Conservation (phyloP, 345 rosid species). For the Euphorbia peplus region DNA sequence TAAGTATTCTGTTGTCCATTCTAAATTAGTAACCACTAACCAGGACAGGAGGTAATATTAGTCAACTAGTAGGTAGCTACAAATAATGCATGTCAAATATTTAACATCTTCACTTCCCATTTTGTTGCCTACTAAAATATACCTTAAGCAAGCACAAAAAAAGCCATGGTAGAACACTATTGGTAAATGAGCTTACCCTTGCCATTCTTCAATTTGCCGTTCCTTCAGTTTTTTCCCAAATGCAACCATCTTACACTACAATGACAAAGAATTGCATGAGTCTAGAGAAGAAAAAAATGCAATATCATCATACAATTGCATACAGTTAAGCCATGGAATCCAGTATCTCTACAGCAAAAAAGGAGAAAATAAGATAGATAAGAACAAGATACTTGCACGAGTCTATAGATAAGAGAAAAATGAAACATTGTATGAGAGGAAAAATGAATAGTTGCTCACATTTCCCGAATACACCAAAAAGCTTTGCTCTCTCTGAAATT, state of each 20-base stretch:
- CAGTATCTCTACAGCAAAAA: background rate
- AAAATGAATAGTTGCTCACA: no score
- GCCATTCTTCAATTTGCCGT: conserved; percentile 87
- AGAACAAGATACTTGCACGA: background rate
- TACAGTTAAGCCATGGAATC: background rate
- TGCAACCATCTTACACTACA: conserved; percentile 65
- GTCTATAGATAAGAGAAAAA: conserved; percentile 13
- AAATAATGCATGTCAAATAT: background rate
- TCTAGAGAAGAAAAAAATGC: conserved; percentile 13
- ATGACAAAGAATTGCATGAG: background rate
- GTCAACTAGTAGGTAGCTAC: background rate
- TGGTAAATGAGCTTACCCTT: conserved; percentile 42
- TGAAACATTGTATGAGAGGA: no score
- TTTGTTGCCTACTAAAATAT: background rate
- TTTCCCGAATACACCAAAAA: background rate
- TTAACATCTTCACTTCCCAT: background rate
- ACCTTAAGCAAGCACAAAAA: background rate
- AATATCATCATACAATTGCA: background rate
- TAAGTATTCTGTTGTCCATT: background rate
- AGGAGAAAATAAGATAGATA: background rate
- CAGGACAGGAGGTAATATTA: background rate
- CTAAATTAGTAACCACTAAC: background rate
- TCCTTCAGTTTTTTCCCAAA: conserved; percentile 88
- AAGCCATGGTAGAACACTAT: background rate
- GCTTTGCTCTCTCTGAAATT: background rate